Evolutionary conservation across 2,329 filamentous ascomycete genomes (phyloP).

Genomic region (Microdochium nivale): DNA sequence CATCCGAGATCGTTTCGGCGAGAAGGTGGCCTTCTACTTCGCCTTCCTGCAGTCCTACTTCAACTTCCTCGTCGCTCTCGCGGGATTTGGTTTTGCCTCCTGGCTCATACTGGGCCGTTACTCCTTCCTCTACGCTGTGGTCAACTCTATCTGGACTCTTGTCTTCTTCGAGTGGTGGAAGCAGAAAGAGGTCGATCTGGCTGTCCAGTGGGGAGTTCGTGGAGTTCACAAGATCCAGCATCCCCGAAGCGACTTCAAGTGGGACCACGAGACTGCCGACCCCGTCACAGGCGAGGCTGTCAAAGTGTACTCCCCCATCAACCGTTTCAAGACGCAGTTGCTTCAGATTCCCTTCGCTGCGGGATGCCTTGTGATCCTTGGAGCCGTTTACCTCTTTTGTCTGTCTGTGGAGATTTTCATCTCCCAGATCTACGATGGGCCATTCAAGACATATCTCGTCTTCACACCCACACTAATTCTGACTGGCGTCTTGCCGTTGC

Average conservation of each 20-base stretch:
- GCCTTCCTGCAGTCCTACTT: conserved; percentile 91
- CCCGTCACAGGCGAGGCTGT: conserved; percentile 73
- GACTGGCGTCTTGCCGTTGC: conserved; percentile 70
- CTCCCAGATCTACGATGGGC: conserved; percentile 84
- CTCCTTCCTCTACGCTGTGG: conserved; percentile 70
- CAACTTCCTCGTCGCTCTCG: conserved; percentile 73
- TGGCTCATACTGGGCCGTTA: conserved; percentile 83
- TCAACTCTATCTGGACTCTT: conserved; percentile 78
- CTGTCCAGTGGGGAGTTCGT: conserved; percentile 80
- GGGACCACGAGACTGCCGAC: conserved; percentile 70
- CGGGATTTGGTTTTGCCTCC: conserved; percentile 64
- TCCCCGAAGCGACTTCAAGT: conserved; percentile 67
- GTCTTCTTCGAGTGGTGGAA: conserved; percentile 96
- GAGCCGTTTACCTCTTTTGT: conserved; percentile 73
- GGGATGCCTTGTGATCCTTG: conserved; percentile 62
- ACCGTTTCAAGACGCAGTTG: conserved; percentile 68
- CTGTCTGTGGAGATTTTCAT: conserved; percentile 96
- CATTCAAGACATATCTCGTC: conserved; percentile 77
- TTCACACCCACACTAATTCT: conserved; percentile 85
- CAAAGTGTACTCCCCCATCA: conserved; percentile 66
- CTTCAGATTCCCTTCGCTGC: conserved; percentile 81
- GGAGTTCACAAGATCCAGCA: conserved; percentile 76
- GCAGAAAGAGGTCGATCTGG: conserved; percentile 79
- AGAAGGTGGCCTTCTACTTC: conserved; percentile 90
- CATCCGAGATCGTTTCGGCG: conserved; percentile 70